Conservation (phyloP, 805 yeast genomes). For the Barnettozyma vustinii region DNA sequence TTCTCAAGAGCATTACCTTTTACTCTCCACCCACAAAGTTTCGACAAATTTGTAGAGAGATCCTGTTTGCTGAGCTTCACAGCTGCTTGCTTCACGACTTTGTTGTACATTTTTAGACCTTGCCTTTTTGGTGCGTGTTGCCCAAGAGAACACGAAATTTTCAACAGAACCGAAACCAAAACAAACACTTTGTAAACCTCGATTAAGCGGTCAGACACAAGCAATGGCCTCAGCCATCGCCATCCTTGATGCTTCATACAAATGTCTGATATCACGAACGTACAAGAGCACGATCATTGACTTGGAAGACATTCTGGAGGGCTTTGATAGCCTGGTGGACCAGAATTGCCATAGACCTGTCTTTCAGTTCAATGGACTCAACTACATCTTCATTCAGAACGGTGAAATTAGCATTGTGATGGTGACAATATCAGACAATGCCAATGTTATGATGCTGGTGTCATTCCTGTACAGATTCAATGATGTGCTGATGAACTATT, state of each 20-base stretch:
- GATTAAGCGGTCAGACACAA: background rate
- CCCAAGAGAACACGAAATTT: background rate
- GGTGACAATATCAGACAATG: conserved; percentile 24
- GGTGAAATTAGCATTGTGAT: conserved; percentile 36
- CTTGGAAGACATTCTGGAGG: conserved; percentile 23
- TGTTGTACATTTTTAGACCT: conserved; percentile 31
- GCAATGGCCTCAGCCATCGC: conserved; percentile 12
- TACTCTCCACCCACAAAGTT: conserved; percentile 25
- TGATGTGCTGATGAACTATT: conserved; percentile 40
- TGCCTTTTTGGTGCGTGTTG: no score
- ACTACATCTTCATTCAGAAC: conserved; percentile 48
- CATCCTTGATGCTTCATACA: conserved; percentile 7
- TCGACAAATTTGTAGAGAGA: conserved; percentile 18
- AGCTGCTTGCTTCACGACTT: conserved; percentile 28
- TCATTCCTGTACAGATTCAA: conserved; percentile 48
- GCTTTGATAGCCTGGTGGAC: background rate
- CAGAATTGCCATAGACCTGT: conserved; percentile 2
- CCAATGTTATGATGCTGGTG: conserved; percentile 52
- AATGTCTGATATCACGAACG: conserved; percentile 3
- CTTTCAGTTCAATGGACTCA: conserved; percentile 36
- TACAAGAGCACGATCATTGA: conserved; percentile 3
- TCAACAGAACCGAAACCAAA: background rate
- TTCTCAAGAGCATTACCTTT: conserved; percentile 24
- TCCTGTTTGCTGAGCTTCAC: conserved; percentile 23
- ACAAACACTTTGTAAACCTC: background rate